Evolutionary conservation across 1,284 basidiomycete genomes (phyloP).

Genomic region (Phellopilus nigrolimitatus): DNA sequence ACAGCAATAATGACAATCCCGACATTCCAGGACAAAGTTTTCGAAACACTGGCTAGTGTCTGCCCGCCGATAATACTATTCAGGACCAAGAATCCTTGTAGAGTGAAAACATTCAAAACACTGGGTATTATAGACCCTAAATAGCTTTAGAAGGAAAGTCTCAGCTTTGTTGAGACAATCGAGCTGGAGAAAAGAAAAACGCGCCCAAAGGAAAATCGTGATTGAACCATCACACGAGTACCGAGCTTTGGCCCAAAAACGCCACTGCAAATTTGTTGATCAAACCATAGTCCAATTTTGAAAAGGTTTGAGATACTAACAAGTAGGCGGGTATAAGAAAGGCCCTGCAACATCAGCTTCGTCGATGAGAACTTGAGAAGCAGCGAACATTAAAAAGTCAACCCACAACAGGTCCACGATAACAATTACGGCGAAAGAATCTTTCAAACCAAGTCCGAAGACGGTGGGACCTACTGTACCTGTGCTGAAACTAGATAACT

Average conservation of each 20-base stretch:
- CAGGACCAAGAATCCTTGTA: slow-evolving; percentile 67
- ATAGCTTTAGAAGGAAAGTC: slow-evolving; percentile 37
- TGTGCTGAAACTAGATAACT: slow-evolving; percentile 40
- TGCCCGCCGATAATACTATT: slow-evolving; percentile 76
- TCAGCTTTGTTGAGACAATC: slow-evolving; percentile 1
- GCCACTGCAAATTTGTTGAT: slow-evolving; percentile 33
- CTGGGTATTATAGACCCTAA: slow-evolving; percentile 60
- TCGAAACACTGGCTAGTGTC: slow-evolving; percentile 57
- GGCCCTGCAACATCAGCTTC: slow-evolving; percentile 16
- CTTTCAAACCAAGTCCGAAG: slow-evolving; percentile 49
- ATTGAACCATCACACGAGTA: slow-evolving; percentile 58
- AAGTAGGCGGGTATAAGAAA: slow-evolving; percentile 45
- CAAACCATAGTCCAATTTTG: too few species aligned
- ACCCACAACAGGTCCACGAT: slow-evolving; percentile 53
- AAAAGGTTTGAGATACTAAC: slow-evolving; percentile 32
- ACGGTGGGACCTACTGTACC: slow-evolving; percentile 58
- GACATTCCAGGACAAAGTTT: slow-evolving; percentile 30
- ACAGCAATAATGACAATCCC: slow-evolving; percentile 78
- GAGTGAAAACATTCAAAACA: slow-evolving; percentile 56
- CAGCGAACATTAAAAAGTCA: neutral
- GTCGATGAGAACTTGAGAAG: slow-evolving; percentile 1
- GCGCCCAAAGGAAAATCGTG: slow-evolving; percentile 50
- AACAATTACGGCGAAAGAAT: slow-evolving; percentile 47
- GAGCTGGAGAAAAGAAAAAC: neutral
- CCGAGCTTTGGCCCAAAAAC: slow-evolving; percentile 60